Conservation (phyloP, 2,329 filamentous ascomycete species). For the Aspergillus costaricaensis region DNA sequence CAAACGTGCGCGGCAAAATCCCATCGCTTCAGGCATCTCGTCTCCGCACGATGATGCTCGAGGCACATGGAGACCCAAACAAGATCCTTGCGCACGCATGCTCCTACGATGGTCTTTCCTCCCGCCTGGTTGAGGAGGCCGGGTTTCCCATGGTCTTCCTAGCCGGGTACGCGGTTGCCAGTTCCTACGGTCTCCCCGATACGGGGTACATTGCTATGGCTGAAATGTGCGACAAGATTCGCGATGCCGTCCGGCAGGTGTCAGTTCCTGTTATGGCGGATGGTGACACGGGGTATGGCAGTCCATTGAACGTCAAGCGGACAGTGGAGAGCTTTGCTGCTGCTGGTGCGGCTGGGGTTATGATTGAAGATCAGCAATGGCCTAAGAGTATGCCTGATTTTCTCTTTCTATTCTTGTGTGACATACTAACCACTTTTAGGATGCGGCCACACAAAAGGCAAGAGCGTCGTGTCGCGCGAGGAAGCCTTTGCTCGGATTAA, state of each 20-base stretch:
- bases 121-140: constrained; percentile 48
- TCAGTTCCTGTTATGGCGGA: constrained; percentile 49
- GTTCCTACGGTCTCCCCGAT: constrained; percentile 47
- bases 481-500: constrained; percentile 52
- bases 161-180: constrained; percentile 46
- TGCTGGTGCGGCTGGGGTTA: constrained; percentile 42
- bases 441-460: constrained; percentile 51
- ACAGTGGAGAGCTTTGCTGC: constrained; percentile 49
- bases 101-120: constrained; percentile 48
- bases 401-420: no score
- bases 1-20: constrained; percentile 40
- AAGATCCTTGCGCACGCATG: constrained; percentile 50
- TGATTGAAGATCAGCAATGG: constrained; percentile 54
- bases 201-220: constrained; percentile 53
- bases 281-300: constrained; percentile 53
- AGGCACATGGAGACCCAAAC: constrained; percentile 42
- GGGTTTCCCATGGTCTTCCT: constrained; percentile 52
- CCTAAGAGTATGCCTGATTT: constrained; percentile 43
- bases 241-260: constrained; percentile 42
- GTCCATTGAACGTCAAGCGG: constrained; percentile 50
- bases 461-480: constrained; percentile 47
- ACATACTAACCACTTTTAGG: constrained; percentile 25
- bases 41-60: constrained; percentile 30
- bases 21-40: constrained; percentile 44
- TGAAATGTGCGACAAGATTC: constrained; percentile 51